phyloP scores from a whole-genome alignment of 257 asterid species.

The Solanum phureja region DNA sequence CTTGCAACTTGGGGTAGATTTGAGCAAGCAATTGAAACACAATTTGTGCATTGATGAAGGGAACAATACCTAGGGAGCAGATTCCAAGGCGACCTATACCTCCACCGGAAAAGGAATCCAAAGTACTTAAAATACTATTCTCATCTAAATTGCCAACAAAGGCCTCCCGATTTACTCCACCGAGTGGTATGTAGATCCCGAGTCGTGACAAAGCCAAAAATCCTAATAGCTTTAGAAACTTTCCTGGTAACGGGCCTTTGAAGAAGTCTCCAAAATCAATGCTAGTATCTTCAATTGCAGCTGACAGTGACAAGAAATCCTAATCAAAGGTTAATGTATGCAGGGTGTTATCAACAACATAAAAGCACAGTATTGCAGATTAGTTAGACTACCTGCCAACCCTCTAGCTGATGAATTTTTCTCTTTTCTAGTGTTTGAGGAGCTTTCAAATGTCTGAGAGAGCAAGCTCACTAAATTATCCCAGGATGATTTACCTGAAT shows the following conservation, averaged over 20 bases:
- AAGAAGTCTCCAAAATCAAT: constrained; percentile 93
- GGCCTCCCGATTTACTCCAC: constrained; percentile 93
- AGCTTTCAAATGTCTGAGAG: constrained; percentile 45
- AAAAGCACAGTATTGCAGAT: neutral
- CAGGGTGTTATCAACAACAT: constrained; percentile 13
- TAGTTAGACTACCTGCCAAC: constrained; percentile 57
- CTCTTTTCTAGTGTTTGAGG: constrained; percentile 67
- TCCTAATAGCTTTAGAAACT: constrained; percentile 89
- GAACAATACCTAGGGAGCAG: constrained; percentile 94
- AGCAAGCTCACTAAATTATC: constrained; percentile 28
- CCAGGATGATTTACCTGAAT: constrained; percentile 46
- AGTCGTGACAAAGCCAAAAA: constrained; percentile 80
- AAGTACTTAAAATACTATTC: constrained; percentile 82
- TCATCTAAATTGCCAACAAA: constrained; percentile 86
- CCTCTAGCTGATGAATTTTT: constrained; percentile 67
- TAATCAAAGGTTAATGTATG: constrained; percentile 44
- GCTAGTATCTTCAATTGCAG: constrained; percentile 97
- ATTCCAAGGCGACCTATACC: constrained; percentile 98
- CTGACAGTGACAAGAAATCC: constrained; percentile 57
- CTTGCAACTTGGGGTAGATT: constrained; percentile 91
- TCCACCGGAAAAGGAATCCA: constrained; percentile 96
- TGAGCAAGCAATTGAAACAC: constrained; percentile 98
- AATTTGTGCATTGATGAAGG: constrained; percentile 92
- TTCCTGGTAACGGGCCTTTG: constrained; percentile 97
- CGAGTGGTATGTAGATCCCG: constrained; percentile 92